These are phyloP conservation scores for Arthrobotrys conoides DNA, from an alignment of 2,329 filamentous ascomycete genomes.

Conservation along the genomic window DNA sequence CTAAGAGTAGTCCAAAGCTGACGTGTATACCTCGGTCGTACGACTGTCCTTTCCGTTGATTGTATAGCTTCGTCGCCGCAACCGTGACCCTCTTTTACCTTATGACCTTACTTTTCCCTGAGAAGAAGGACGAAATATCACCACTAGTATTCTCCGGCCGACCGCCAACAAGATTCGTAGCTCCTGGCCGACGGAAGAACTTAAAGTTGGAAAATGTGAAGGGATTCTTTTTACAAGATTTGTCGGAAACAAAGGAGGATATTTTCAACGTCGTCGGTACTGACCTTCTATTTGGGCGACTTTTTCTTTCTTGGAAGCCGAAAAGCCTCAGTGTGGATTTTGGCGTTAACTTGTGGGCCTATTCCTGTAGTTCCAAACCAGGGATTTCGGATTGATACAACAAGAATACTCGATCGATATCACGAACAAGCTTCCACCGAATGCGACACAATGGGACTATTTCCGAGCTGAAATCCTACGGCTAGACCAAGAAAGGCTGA, in stretches of 20 bases:
- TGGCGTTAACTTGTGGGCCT: constrained; percentile 27
- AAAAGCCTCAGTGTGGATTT: neutral
- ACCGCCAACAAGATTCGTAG: constrained; percentile 51
- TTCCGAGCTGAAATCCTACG: constrained; percentile 39
- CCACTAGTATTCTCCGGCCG: constrained; percentile 53
- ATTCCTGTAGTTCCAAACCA: constrained; percentile 46
- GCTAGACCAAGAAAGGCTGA: constrained; percentile 35
- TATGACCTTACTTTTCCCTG: constrained; percentile 47
- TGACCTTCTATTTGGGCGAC: constrained; percentile 52
- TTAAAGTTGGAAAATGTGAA: constrained; percentile 51
- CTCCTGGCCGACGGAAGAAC: constrained; percentile 40
- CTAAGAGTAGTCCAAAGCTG: constrained; percentile 15
- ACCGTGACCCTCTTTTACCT: constrained; percentile 52
- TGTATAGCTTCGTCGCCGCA: constrained; percentile 50
- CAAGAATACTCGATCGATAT: constrained; percentile 46
- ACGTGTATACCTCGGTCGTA: constrained; percentile 26
- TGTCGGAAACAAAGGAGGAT: constrained; percentile 50
- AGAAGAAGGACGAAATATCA: constrained; percentile 38
- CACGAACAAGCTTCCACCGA: constrained; percentile 25
- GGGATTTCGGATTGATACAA: constrained; percentile 57
- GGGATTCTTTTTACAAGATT: constrained; percentile 55
- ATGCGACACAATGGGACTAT: constrained; percentile 57
- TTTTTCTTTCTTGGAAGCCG: constrained; percentile 15
- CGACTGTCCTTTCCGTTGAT: constrained; percentile 16
- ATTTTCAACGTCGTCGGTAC: constrained; percentile 60